A percentile compares a stretch with the other conserved stretches of the same genome.
Conservation (phyloP, 2,329 filamentous ascomycete species). For the Aspergillus bombycis region DNA sequence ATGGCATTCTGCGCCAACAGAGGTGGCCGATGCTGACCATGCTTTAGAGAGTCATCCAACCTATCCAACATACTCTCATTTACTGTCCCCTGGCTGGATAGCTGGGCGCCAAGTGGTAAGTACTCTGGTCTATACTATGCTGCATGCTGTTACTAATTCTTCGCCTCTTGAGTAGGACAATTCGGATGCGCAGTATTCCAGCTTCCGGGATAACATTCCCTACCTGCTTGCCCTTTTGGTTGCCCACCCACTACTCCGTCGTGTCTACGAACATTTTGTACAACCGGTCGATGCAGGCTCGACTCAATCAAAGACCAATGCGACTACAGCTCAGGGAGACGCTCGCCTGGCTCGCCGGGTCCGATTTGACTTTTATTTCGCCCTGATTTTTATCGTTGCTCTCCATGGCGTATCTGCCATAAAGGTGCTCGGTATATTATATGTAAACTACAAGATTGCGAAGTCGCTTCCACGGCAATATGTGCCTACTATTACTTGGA, state of each 20-base stretch:
- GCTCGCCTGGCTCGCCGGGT: slow-evolving; percentile 69
- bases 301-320: slow-evolving; percentile 18
- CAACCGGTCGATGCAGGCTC: slow-evolving; percentile 43
- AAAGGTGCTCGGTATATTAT: slow-evolving; percentile 81
- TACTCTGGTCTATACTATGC: slow-evolving; percentile 1
- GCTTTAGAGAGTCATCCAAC: slow-evolving; percentile 74
- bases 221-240: slow-evolving; percentile 74
- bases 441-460: slow-evolving; percentile 78
- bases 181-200: slow-evolving; percentile 83
- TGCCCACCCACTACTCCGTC: slow-evolving; percentile 78
- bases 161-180: slow-evolving; percentile 65
- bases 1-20: not conserved
- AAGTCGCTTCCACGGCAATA: slow-evolving; percentile 70
- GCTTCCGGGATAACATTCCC: slow-evolving; percentile 83
- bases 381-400: slow-evolving; percentile 73
- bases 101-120: slow-evolving; percentile 84
- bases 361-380: slow-evolving; percentile 82
- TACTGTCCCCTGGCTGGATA: slow-evolving; percentile 85
- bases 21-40: slow-evolving; percentile 18
- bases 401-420: slow-evolving; percentile 83
- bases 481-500: slow-evolving; percentile 79
- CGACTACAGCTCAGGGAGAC: slow-evolving; percentile 48
- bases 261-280: slow-evolving; percentile 64
- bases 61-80: slow-evolving; percentile 72
- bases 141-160: slow-evolving; percentile 11